phyloP scores from a whole-genome alignment of 140 eudicot species.

The Ambrosia hybrid region DNA sequence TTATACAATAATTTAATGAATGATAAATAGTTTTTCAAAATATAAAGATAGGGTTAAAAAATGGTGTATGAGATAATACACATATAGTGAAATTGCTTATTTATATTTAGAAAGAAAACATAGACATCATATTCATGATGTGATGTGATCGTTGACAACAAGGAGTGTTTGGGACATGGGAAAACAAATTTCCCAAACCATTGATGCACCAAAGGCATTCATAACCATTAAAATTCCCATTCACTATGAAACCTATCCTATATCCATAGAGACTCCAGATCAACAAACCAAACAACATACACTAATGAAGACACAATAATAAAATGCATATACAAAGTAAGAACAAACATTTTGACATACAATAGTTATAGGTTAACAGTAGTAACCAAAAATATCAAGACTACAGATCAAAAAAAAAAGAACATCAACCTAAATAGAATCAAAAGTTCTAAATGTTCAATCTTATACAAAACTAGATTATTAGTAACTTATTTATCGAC shows the following conservation, averaged over 20 bases:
- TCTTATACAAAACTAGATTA: constrained; percentile 17
- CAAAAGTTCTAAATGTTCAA: constrained; percentile 25
- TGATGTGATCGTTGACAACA: too few relatives aligned
- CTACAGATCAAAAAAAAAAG: constrained; percentile 21
- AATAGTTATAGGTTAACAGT: constrained; percentile 13
- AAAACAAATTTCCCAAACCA: too few relatives aligned
- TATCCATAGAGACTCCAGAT: background rate
- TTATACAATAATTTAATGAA: too few relatives aligned
- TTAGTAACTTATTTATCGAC: constrained; percentile 16
- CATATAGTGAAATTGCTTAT: too few relatives aligned
- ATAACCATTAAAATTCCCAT: background rate
- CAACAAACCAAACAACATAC: background rate
- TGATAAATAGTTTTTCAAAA: too few relatives aligned
- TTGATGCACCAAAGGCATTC: too few relatives aligned
- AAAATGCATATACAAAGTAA: background rate
- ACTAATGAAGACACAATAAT: background rate
- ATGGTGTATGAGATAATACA: too few relatives aligned
- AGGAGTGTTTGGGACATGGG: too few relatives aligned
- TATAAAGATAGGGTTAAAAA: too few relatives aligned
- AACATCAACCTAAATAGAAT: constrained; percentile 15
- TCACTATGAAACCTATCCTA: background rate
- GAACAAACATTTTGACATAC: constrained; percentile 1
- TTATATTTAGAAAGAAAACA: too few relatives aligned
- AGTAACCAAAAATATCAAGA: constrained; percentile 24
- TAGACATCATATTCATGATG: too few relatives aligned